Evolutionary conservation across 305 asterid species (phyloP), one percentile per base, ranked within the genome.

Genomic region (Plantago coronopus): DNA sequence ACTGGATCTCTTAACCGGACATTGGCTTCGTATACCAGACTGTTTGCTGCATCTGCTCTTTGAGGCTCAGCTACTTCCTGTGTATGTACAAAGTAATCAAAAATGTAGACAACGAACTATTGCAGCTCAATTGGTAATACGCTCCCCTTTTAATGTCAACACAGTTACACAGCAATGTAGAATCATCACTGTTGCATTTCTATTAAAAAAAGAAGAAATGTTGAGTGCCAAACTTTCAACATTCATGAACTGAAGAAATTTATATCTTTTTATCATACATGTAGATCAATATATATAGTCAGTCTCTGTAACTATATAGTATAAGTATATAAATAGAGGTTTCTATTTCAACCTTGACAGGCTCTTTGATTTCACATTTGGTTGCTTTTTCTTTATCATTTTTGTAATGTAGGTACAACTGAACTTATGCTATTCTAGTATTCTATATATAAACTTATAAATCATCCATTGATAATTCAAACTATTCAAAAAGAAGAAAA

Each of bases 1-100:
- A 87, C 86, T 0, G 95, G 95, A 74, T 87, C 93, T 34, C 90
- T 65, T 2, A 87, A 77, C 75, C 95, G 71, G 54, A 84, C 88
- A 46, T 87, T 87, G 20, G 95, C 95, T 70, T 87, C 95, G 50
- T 84, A 87, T 0, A 87, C 88, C 65, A 87, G 76, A 51, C 95
- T 84, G 63, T 87, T 87, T 9, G 95, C 88, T 0, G 95, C 90
- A 65, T 87, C 93, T 0, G 78, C 88, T 61, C 95, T 73, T 67
- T 87, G 93, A n/a, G 66, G 46, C 37, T 81, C 89, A 0, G 84
- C 69, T 34, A 84, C 95, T 66, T 87, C 95, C 95, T 85, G 68
- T 85, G 66, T 9, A 59, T 4, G 14, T 18, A 53, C 7, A 53
- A 22, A 40, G 20, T 17, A 16, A 0, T 66, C 29, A 1, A 1